Conservation (phyloP, 1,284 basidiomycete genomes). For the Marasmius sp. region DNA sequence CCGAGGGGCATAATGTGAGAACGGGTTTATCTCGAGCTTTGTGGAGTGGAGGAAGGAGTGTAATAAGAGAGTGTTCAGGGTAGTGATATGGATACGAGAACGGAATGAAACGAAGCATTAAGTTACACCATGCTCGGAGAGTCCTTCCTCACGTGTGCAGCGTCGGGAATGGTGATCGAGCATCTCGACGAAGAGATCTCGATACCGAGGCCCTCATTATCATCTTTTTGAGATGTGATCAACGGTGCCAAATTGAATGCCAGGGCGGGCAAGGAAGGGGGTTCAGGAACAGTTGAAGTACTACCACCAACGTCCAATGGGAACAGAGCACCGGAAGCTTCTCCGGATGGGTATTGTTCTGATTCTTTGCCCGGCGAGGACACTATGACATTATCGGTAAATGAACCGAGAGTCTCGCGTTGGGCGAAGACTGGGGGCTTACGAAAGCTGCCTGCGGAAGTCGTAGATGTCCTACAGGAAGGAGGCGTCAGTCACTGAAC, state of each 20-base stretch:
- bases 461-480: slow-evolving; percentile 10
- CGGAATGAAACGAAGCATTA: neutral
- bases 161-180: neutral
- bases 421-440: slow-evolving; percentile 42
- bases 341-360: slow-evolving; percentile 27
- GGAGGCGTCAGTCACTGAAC: neutral
- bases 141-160: neutral
- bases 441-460: slow-evolving; percentile 21
- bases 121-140: neutral
- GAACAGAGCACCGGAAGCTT: slow-evolving; percentile 33
- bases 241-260: slow-evolving; percentile 24
- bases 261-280: slow-evolving; percentile 10
- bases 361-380: slow-evolving; percentile 23
- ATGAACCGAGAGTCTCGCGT: slow-evolving; percentile 40
- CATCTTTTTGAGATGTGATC: neutral
- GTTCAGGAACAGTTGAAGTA: slow-evolving; percentile 33
- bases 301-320: slow-evolving; percentile 38
- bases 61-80: no score
- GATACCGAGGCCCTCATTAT: neutral
- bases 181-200: slow-evolving; percentile 7
- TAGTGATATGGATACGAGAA: neutral
- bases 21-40: no score
- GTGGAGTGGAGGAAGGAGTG: no score
- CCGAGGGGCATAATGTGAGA: no score
- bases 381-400: slow-evolving; percentile 35